These are phyloP conservation scores for Komagataella phaffii DNA, from an alignment of 805 yeast species.

Conservation along the genomic window DNA sequence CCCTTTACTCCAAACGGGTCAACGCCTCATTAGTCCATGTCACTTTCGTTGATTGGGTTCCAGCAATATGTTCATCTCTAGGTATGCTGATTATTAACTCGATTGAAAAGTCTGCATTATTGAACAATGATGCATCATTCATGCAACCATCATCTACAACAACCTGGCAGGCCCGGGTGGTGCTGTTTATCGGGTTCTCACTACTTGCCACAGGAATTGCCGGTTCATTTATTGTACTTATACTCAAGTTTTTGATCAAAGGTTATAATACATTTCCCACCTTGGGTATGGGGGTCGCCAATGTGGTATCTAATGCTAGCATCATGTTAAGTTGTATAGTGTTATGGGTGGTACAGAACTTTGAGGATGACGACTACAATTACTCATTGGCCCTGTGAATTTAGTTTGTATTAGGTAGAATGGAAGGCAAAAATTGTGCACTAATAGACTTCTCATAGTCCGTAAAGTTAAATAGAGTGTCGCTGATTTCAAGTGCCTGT, in stretches of 20 bases:
- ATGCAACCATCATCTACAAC: slow-evolving; percentile 30
- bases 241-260: slow-evolving; percentile 71
- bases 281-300: slow-evolving; percentile 85
- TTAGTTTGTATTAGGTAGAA: not conserved
- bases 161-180: slow-evolving; percentile 89
- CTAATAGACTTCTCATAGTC: slow-evolving; percentile 33
- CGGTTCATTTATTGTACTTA: slow-evolving; percentile 80
- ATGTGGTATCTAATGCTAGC: slow-evolving; percentile 66
- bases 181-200: slow-evolving; percentile 85
- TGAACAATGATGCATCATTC: slow-evolving; percentile 18
- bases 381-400: slow-evolving; percentile 56
- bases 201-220: slow-evolving; percentile 88
- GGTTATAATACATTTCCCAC: slow-evolving; percentile 71
- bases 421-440: not conserved
- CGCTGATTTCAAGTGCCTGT: slow-evolving; percentile 22
- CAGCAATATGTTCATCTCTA: slow-evolving; percentile 72
- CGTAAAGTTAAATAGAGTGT: slow-evolving; percentile 53
- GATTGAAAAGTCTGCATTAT: slow-evolving; percentile 54
- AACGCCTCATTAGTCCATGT: slow-evolving; percentile 84
- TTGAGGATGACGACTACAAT: slow-evolving; percentile 83
- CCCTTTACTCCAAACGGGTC: slow-evolving; percentile 69
- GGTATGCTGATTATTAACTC: slow-evolving; percentile 80
- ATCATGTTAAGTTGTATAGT: slow-evolving; percentile 82
- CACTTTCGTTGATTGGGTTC: slow-evolving; percentile 92
- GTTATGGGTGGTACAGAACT: slow-evolving; percentile 89